Base-by-base conservation (phyloP, 495 filamentous ascomycete species). In the Pseudoneurospora amorphoporcata region DNA sequence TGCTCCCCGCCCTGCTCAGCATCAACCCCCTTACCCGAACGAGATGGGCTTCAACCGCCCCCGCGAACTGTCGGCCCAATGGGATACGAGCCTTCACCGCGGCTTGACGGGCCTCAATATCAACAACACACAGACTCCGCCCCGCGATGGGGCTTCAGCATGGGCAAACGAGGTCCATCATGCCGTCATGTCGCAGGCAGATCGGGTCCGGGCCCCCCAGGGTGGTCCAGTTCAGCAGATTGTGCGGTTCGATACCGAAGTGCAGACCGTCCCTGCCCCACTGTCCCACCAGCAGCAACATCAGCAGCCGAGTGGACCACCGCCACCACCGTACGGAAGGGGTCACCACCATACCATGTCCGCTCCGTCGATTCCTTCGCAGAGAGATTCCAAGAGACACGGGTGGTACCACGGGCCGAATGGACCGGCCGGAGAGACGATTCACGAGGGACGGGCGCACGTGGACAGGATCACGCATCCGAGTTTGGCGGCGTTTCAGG, bases 31-130 rank as follows among this genome's bases (percentile, higher is more conserved):
- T 9, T 77, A 81, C 23, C 80, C 83, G 4, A 78, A 80, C 42
- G 86, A 87, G 12, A 81, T 85, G 32, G 85, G 82, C 4, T 81
- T 84, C 10, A 88, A 90, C 16, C 89, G 92, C 58, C 85, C 89
- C 39, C 87, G 89, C 17, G 87, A 84, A 37, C 85, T 88, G 70
- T 42, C 71, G 5, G 82, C 86, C 10, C 90, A 91, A 8, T 96
- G 92, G 89, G 94, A 95, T 72, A 90, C 88, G 83, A 87, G 87
- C 3, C 79, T 96, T 39, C 91, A 96, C 73, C 89, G 88, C 40
- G 91, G 90, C 29, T 77, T 96, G 17, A 92, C 89, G 2, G 86
- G 90, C 42, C 86, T 95, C 10, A 91, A 94, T 69, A 89, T 96
- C 79, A 85, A 83, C 72, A 87, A 85, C 14, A 12, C 23, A 23